A percentile compares a stretch with the other conserved stretches of the same genome.
Evolutionary conservation across 176 grass and related monocot genomes (phyloP).

Genomic region (Chrysopogon serrulatus): DNA sequence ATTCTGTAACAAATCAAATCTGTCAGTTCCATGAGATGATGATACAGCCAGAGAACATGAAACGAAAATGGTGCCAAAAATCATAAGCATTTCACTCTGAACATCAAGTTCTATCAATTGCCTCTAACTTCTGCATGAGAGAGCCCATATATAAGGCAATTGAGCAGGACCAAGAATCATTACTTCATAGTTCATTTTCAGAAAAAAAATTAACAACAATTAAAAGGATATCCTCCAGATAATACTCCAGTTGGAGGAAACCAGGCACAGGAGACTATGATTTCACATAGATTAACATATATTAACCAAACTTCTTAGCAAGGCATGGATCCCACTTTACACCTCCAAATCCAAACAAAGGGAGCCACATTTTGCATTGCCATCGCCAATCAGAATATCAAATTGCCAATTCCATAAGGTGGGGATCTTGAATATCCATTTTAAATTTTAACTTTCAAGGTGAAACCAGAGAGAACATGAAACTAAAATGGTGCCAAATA

Average conservation of each 20-base stretch:
- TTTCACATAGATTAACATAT: neutral
- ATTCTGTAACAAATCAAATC: neutral
- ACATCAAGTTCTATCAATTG: neutral
- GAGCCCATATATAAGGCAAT: neutral
- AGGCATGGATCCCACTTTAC: neutral
- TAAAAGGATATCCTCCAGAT: neutral
- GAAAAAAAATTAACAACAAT: neutral
- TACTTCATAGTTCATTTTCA: neutral
- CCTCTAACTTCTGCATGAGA: neutral
- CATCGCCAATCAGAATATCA: neutral
- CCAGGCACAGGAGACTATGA: neutral
- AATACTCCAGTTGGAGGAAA: no score
- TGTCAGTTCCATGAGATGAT: neutral
- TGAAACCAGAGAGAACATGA: neutral
- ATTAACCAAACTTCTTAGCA: neutral
- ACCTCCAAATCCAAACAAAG: constrained; percentile 19
- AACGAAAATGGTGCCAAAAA: neutral
- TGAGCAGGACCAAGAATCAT: neutral
- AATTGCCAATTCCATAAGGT: neutral
- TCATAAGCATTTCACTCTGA: neutral
- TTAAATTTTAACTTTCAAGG: neutral
- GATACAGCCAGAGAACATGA: neutral
- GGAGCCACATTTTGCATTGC: constrained; percentile 15
- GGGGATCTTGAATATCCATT: neutral
- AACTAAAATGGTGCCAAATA: neutral